Evolutionary conservation across 257 asterid genomes (phyloP), one percentile per base, ranked within the genome.

Genomic region (Lycium barbarum): DNA sequence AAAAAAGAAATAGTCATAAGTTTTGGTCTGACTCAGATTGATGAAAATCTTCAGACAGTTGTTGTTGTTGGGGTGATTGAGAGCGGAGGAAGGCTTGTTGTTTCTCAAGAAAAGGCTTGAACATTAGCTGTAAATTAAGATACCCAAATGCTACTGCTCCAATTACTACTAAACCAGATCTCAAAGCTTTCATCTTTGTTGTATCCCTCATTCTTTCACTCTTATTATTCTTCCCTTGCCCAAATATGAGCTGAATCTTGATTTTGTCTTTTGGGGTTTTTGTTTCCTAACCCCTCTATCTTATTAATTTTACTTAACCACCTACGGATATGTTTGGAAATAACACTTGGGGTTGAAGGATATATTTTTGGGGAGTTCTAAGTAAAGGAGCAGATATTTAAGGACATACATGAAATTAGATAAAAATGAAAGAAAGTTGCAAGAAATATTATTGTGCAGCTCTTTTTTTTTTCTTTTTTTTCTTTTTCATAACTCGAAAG

Each of bases 101-200:
- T 90, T 82, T 91, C 87, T 93, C 94, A 7, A 95, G 94, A 85
- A 87, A 93, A 65, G 98, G 97, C 62, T 91, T 93, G 92, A 95
- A 94, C 7, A 98, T 98, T 87, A 95, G 86, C 61, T 93, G 94
- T 54, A 95, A 88, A 83, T 93, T 92, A 79, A 95, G 88, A 91
- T 93, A 95, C 0, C 98, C 98, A 86, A 95, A 95, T 36, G 97
- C 97, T 18, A 91, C 36, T 20, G 98, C 92, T 62, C 97, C 98
- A 65, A 91, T 38, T 58, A 95, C 95, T 40, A 95, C 94, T 85
- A 95, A 84, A 38, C 85, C 92, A 13, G 98, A 95, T 88, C 98
- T 88, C 93, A 93, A 67, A 7, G 95, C 95, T 85, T 95, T 93
- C 90, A 91, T 87, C 65, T 87, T 95, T 86, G 92, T 93, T 88